Conservation (phyloP, 2,329 filamentous ascomycete species). For the Aspergillus luchuensis region DNA sequence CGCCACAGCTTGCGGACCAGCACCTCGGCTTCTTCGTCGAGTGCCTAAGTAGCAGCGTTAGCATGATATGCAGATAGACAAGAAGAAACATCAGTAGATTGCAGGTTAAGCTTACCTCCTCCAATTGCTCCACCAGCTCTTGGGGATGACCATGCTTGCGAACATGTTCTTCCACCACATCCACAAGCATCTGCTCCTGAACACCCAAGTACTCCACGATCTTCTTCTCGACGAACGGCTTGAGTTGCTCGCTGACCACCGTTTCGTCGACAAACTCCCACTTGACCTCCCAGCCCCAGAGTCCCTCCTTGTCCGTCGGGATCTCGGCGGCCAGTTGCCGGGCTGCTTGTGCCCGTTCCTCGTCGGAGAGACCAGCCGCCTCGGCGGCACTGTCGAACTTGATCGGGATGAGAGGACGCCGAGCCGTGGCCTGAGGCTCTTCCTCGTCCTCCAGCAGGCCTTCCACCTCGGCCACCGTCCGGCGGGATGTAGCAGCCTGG, state of each 20-base stretch:
- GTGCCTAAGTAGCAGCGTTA: conserved; percentile 59
- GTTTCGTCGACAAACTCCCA: conserved; percentile 88
- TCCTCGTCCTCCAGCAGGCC: conserved; percentile 94
- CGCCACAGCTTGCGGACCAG: conserved; percentile 97
- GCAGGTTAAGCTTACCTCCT: conserved; percentile 64
- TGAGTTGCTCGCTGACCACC: conserved; percentile 80
- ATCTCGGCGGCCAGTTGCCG: conserved; percentile 85
- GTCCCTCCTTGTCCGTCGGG: conserved; percentile 77
- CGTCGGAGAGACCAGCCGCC: conserved; percentile 72
- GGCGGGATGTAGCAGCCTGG: conserved; percentile 61
- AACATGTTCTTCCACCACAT: conserved; percentile 86
- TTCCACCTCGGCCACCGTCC: conserved; percentile 91
- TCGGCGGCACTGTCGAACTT: conserved; percentile 72
- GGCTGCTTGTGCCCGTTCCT: conserved; percentile 81
- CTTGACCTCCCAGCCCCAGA: conserved; percentile 91
- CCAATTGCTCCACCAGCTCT: conserved; percentile 80
- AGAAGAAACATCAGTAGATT: neutral
- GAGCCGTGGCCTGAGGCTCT: conserved; percentile 67
- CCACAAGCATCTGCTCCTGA: conserved; percentile 92
- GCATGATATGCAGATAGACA: conserved; percentile 13
- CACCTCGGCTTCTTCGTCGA: conserved; percentile 93
- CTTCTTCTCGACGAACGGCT: conserved; percentile 97
- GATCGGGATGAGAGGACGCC: conserved; percentile 77
- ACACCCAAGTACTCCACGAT: conserved; percentile 95
- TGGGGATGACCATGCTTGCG: conserved; percentile 73